Percentiles rank a stretch among this genome's conserved stretches.
Conservation (phyloP, 805 yeast species). For the Yarrowia sp. region DNA sequence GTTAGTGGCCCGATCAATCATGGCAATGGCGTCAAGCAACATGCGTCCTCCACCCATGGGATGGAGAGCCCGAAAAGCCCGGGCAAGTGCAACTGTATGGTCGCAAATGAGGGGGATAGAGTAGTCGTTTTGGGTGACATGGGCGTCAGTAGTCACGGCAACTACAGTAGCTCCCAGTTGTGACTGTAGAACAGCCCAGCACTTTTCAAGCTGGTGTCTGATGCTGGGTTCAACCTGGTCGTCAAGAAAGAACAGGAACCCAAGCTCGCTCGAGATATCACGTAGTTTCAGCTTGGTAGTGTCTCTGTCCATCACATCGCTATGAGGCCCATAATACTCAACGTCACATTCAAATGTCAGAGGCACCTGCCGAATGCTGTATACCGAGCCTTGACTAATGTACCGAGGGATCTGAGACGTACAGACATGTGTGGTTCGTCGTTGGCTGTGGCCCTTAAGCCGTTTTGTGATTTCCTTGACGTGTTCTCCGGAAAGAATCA, state of each 20-base stretch:
- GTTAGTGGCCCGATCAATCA: constrained; percentile 43
- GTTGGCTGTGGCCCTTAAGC: constrained; percentile 11
- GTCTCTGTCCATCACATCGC: constrained; percentile 14
- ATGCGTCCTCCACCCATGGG: constrained; percentile 49
- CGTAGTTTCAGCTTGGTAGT: constrained; percentile 18
- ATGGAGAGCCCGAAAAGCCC: constrained; percentile 47
- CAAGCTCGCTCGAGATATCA: constrained; percentile 32
- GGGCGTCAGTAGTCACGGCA: constrained; percentile 17
- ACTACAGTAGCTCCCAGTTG: constrained; percentile 29
- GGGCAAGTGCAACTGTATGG: constrained; percentile 45
- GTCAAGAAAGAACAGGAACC: constrained; percentile 18
- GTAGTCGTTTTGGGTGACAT: background rate
- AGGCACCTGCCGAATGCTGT: constrained; percentile 34
- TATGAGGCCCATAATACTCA: constrained; percentile 13
- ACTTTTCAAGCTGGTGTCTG: constrained; percentile 8
- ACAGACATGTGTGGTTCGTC: background rate
- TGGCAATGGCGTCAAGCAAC: constrained; percentile 47
- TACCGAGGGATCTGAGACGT: constrained; percentile 3
- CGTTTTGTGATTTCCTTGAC: constrained; percentile 27
- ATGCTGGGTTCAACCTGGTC: background rate
- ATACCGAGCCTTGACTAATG: constrained; percentile 27
- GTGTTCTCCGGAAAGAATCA: background rate
- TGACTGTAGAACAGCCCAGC: constrained; percentile 12
- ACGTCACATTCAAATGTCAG: constrained; percentile 30
- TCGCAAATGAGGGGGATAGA: constrained; percentile 44